These are phyloP conservation scores for Cryphonectria parasitica DNA, from an alignment of 2,329 filamentous ascomycete genomes.

Conservation along the genomic window DNA sequence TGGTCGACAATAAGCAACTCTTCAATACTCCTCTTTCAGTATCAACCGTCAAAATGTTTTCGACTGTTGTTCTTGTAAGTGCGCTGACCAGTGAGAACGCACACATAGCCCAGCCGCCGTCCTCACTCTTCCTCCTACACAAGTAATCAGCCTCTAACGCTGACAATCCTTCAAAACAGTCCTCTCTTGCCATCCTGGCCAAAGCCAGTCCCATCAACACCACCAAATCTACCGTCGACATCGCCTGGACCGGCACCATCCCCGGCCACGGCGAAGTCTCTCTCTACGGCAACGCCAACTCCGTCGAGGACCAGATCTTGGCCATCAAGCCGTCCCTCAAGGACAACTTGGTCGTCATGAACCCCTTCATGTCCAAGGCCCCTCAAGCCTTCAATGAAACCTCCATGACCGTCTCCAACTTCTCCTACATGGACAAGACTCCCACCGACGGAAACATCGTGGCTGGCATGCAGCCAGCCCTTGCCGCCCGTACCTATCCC, in stretches of 20 bases:
- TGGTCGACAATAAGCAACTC: not conserved
- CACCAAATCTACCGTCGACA: not conserved
- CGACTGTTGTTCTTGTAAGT: not conserved
- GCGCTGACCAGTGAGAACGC: not conserved
- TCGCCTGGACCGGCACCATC: conserved; percentile 13
- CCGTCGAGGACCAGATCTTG: conserved; percentile 20
- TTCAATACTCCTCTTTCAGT: not conserved
- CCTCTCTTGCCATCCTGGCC: conserved; percentile 1
- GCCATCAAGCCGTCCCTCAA: conserved; percentile 11
- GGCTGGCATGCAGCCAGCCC: not conserved
- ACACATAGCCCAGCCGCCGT: no score
- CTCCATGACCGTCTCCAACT: not conserved
- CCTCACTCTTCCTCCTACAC: not conserved
- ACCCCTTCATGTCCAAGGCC: not conserved
- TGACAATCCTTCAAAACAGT: not conserved
- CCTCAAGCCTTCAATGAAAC: not conserved
- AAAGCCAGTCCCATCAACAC: not conserved
- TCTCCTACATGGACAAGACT: not conserved
- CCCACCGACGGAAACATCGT: not conserved
- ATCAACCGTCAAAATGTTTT: not conserved
- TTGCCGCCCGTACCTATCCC: not conserved
- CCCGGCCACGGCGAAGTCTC: conserved; percentile 10
- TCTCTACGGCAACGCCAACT: conserved; percentile 10
- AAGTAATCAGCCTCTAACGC: not conserved
- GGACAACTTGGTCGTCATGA: not conserved